Conservation (phyloP, 768 basidiomycete genomes). For the Boletus rubroflammeus region DNA sequence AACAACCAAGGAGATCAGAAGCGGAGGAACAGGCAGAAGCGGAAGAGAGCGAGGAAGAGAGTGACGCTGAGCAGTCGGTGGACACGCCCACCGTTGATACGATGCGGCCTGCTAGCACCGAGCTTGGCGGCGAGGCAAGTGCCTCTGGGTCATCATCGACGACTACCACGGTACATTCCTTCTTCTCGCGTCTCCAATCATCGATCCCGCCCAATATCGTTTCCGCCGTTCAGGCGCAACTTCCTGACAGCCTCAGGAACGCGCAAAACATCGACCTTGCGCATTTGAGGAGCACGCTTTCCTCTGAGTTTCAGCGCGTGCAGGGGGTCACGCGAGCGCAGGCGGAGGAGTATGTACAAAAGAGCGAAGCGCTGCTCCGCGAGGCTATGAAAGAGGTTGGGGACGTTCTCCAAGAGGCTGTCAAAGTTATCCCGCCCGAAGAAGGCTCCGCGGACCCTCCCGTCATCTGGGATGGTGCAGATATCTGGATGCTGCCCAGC, state of each 20-base stretch:
- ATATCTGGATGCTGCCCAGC: slow-evolving; percentile 76
- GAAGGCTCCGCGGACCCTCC: slow-evolving; percentile 32
- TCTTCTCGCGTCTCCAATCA: slow-evolving; percentile 70
- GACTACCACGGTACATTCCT: slow-evolving; percentile 35
- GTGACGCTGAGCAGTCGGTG: slow-evolving; percentile 25
- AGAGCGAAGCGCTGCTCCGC: slow-evolving; percentile 60
- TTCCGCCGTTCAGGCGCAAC: slow-evolving; percentile 59
- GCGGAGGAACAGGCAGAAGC: slow-evolving; percentile 4
- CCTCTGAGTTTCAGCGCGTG: slow-evolving; percentile 65
- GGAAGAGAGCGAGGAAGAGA: slow-evolving; percentile 20
- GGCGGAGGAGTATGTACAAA: slow-evolving; percentile 82
- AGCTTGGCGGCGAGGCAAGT: slow-evolving; percentile 18
- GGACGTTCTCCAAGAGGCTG: slow-evolving; percentile 80
- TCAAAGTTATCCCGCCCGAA: slow-evolving; percentile 89
- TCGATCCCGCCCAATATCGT: slow-evolving; percentile 74
- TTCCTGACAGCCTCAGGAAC: slow-evolving; percentile 64
- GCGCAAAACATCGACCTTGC: slow-evolving; percentile 65
- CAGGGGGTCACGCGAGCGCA: slow-evolving; percentile 73
- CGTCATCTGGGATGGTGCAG: slow-evolving; percentile 78
- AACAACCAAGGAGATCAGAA: slow-evolving; percentile 12
- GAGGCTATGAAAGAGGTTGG: slow-evolving; percentile 78
- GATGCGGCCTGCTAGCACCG: slow-evolving; percentile 17
- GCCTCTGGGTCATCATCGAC: slow-evolving; percentile 4
- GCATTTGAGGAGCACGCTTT: slow-evolving; percentile 60
- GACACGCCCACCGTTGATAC: slow-evolving; percentile 25